Base-by-base conservation (phyloP, 225 moss, liverwort and hornwort species). In the Asterella californica region DNA sequence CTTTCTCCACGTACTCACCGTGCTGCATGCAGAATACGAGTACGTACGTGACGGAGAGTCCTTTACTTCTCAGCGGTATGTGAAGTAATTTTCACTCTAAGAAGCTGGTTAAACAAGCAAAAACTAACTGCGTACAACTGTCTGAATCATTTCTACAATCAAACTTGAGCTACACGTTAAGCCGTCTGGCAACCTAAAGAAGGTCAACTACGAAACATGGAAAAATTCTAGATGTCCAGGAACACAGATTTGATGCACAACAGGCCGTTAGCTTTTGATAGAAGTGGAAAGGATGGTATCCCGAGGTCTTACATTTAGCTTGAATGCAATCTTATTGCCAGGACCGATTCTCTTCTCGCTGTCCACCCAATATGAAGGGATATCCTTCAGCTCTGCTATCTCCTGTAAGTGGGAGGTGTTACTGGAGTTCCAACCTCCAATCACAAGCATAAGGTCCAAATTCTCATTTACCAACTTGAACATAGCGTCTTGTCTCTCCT, bases 401-500 rank as follows among this genome's bases (percentile, higher is more conserved):
- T 99, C 97, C 84, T 99, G 97, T 82, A 99, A 86, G 70, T 99
- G 97, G 21, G 91, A 92, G 4, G 97, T 99, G 64, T 99, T 99
- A 81, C 93, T 93, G 0, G 97, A 99, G 69, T 99, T 99, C 97
- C 97, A 99, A 77, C 97, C 97, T 77, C 97, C 97, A 72, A 99
- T 82, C 12, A 99, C 97, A 71, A 99, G 88, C 83, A 99, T 91
- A 42, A 99, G 82, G 78, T 99, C 95, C 68, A 91, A 79, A 79
- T 93, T 88, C 29, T 91, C 91, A 38, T 90, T 84, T 17, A 99
- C 97, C 57, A 99, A 87, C 71, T 94, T 73, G 78, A 88, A 90
- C 93, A 99, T 99, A 34, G 97, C 97, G 80, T 95, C 97, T 81
- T 99, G 97, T 55, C 97, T 88, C 81, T 99, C 97, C 93, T 97